Evolutionary conservation across 306 rosid genomes (phyloP), one percentile per base, ranked within the genome.

Genomic region (Quercus aquifolioides): DNA sequence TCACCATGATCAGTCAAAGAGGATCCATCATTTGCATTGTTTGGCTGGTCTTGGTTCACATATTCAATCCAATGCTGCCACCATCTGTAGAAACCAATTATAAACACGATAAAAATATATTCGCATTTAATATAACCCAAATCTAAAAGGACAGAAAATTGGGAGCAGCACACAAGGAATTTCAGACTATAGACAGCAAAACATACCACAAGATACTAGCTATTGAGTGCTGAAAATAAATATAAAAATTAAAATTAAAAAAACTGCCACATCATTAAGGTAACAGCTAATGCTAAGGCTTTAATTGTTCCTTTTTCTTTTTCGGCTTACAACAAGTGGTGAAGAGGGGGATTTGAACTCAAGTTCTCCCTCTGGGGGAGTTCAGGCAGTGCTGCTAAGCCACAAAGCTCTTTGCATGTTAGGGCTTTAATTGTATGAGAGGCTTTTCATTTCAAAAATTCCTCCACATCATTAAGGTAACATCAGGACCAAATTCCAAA

Each of bases 1-100:
- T 92, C 98, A 79, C 74, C 86, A 76, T 85, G 92, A 58, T 94
- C 99, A 12, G 75, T 79, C 52, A 86, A 65, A 76, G 90, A 94
- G 31, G 94, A 87, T 65, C 82, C 97, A 79, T 92, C 97, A 49
- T 85, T 87, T 28, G 85, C 71, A 79, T 85, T 86, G 81, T 86
- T 91, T 41, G 92, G 82, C 78, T 94, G 97, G 52, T 92, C 99
- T 77, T 92, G 98, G 87, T 95, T 95, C 77, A 92, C 99, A 80
- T 95, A 95, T 76, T 92, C 97, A 83, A 92, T 91, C 99, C 99
- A 95, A 81, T 90, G 84, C 81, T 92, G 97, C 99, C 99, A 95
- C 99, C 99, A 95, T 84, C 99, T 95, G 88, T 79, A 57, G 71
- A 43, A 81, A 84, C 68, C 55, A 57, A 79, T 67, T 70, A 79